phyloP scores from a whole-genome alignment of 495 filamentous ascomycete genomes.

The Aspergillus mulundensis region DNA sequence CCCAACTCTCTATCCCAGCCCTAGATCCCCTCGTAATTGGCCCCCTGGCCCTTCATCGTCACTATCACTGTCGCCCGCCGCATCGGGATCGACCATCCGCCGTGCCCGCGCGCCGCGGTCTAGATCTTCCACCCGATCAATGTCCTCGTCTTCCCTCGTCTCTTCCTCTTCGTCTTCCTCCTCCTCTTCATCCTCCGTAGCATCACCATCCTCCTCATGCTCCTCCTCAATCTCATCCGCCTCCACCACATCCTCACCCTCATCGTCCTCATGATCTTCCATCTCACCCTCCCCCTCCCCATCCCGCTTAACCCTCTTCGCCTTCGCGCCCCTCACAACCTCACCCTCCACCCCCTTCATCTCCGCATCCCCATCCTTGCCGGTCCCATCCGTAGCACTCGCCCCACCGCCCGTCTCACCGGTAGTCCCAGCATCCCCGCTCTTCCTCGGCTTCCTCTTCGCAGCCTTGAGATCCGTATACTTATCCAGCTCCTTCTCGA shows the following conservation, averaged over 20 bases:
- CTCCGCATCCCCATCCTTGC: slow-evolving; percentile 41
- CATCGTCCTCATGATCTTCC: slow-evolving; percentile 52
- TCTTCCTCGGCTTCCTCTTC: slow-evolving; percentile 58
- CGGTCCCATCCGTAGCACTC: slow-evolving; percentile 34
- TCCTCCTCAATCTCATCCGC: slow-evolving; percentile 54
- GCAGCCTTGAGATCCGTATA: slow-evolving; percentile 61
- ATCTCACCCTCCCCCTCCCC: slow-evolving; percentile 51
- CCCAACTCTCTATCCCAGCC: slow-evolving; percentile 16
- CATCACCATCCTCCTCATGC: slow-evolving; percentile 48
- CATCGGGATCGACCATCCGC: slow-evolving; percentile 37
- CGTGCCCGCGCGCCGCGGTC: slow-evolving; percentile 31
- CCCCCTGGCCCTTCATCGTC: slow-evolving; percentile 44
- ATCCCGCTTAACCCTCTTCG: slow-evolving; percentile 41
- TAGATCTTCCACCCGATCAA: slow-evolving; percentile 63
- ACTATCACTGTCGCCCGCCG: slow-evolving; percentile 33
- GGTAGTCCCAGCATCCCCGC: slow-evolving; percentile 22
- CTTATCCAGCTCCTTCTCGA: slow-evolving; percentile 55
- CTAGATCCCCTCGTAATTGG: slow-evolving; percentile 41
- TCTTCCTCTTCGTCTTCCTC: slow-evolving; percentile 38
- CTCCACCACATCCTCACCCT: slow-evolving; percentile 46
- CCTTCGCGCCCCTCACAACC: slow-evolving; percentile 29
- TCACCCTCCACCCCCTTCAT: slow-evolving; percentile 27
- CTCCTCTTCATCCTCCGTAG: slow-evolving; percentile 41
- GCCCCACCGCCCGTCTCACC: slow-evolving; percentile 44
- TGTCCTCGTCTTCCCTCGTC: slow-evolving; percentile 46